Conservation (phyloP, 371 early-diverging fungal genomes). For the Mortierella sp. region DNA sequence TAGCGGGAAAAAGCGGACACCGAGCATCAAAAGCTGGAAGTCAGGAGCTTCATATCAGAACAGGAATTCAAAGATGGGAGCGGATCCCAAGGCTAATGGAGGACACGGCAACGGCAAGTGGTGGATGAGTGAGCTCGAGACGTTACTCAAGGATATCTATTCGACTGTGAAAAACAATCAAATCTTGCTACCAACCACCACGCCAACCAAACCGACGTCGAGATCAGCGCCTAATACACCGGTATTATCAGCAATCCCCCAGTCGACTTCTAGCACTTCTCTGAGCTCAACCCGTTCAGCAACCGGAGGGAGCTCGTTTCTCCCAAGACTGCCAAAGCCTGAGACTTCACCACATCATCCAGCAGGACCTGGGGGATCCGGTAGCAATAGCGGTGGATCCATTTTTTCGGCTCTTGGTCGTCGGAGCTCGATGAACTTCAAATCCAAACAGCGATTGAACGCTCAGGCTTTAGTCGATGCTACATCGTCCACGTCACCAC, state of each 20-base stretch:
- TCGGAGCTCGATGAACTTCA: constrained; percentile 29
- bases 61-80: constrained; percentile 15
- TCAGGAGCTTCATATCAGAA: not conserved
- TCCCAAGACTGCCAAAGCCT: constrained; percentile 24
- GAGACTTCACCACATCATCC: constrained; percentile 1
- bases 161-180: constrained; percentile 77
- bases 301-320: constrained; percentile 10
- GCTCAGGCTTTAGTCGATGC: constrained; percentile 7
- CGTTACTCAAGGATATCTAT: constrained; percentile 72
- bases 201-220: constrained; percentile 5
- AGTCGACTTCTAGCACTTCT: constrained; percentile 57
- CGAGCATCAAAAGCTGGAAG: constrained; percentile 51
- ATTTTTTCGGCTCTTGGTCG: constrained; percentile 9
- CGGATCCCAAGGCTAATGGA: constrained; percentile 21
- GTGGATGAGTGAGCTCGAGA: constrained; percentile 52
- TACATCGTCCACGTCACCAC: constrained; percentile 1
- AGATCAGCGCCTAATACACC: constrained; percentile 19
- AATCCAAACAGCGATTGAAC: constrained; percentile 29
- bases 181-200: constrained; percentile 71
- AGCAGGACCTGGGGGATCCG: not conserved
- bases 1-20: constrained; percentile 10
- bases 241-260: constrained; percentile 20
- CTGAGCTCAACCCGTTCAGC: constrained; percentile 46
- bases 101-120: constrained; percentile 39
- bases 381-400: constrained; percentile 1